Conservation (phyloP, 2,329 filamentous ascomycete genomes). For the Claviceps fusiformis region DNA sequence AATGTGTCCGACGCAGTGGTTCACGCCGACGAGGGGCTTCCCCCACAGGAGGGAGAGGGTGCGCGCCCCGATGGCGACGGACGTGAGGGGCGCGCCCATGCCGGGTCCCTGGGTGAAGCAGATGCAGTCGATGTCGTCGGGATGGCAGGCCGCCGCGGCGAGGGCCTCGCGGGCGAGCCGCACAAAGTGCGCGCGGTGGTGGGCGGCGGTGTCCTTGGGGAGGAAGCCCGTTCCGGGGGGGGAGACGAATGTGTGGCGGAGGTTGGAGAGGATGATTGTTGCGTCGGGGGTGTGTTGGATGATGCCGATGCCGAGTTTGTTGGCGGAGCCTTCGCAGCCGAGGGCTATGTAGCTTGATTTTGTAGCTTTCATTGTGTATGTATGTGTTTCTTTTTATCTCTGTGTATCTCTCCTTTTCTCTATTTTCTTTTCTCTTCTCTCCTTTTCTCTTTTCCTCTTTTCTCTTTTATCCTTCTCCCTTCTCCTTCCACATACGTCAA, state of each 20-base stretch:
- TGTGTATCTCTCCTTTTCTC: neutral
- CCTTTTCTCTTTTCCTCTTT: neutral
- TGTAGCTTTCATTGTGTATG: neutral
- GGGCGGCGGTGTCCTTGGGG: constrained; percentile 86
- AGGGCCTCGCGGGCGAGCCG: constrained; percentile 69
- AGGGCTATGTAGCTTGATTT: constrained; percentile 35
- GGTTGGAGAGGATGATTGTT: constrained; percentile 69
- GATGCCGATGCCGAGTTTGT: constrained; percentile 90
- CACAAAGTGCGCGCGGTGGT: constrained; percentile 80
- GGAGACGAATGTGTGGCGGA: constrained; percentile 85
- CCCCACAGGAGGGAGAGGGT: constrained; percentile 73
- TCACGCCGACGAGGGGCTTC: constrained; percentile 83
- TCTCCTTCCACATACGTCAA: too few relatives aligned
- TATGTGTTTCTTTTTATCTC: neutral
- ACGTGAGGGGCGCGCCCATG: constrained; percentile 87
- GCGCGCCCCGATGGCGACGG: constrained; percentile 73
- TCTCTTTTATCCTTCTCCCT: too few relatives aligned
- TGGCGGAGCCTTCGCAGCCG: constrained; percentile 79
- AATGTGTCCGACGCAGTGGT: constrained; percentile 97
- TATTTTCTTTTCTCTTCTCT: neutral
- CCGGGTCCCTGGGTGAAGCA: constrained; percentile 94
- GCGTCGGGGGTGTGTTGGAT: constrained; percentile 58
- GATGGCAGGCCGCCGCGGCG: constrained; percentile 46
- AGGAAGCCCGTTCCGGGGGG: constrained; percentile 90
- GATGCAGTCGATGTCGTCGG: constrained; percentile 69